Conservation (phyloP, 495 filamentous ascomycete genomes). For the Darksidea phi region DNA sequence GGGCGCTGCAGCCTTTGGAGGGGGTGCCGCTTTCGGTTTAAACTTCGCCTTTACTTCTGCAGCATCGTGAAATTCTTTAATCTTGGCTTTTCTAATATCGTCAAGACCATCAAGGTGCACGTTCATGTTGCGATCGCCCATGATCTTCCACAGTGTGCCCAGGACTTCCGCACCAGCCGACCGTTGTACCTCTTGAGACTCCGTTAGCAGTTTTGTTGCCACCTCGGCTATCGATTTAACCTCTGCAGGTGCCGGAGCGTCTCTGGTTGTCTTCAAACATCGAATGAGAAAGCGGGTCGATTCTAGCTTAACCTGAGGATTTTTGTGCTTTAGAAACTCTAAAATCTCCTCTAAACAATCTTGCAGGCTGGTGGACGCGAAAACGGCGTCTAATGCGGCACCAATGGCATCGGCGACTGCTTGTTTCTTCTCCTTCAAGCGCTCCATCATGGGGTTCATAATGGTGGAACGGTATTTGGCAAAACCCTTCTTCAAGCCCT, state of each 20-base stretch:
- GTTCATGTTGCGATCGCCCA: slow-evolving; percentile 95
- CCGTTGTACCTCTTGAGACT: slow-evolving; percentile 79
- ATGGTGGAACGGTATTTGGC: slow-evolving; percentile 75
- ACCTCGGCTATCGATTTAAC: slow-evolving; percentile 81
- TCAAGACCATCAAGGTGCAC: slow-evolving; percentile 93
- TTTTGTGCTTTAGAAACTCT: slow-evolving; percentile 86
- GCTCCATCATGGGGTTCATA: slow-evolving; percentile 85
- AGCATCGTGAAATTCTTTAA: slow-evolving; percentile 89
- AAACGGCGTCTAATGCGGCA: slow-evolving; percentile 82
- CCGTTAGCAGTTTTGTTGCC: slow-evolving; percentile 82
- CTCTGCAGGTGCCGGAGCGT: slow-evolving; percentile 79
- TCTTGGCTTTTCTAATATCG: slow-evolving; percentile 92
- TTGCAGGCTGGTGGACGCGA: slow-evolving; percentile 69
- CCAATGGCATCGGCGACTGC: slow-evolving; percentile 83
- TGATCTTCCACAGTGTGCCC: slow-evolving; percentile 97
- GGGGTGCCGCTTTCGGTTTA: slow-evolving; percentile 81
- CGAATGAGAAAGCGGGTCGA: slow-evolving; percentile 87
- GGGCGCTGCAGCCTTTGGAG: slow-evolving; percentile 55
- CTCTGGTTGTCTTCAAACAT: slow-evolving; percentile 78
- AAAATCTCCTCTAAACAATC: slow-evolving; percentile 88
- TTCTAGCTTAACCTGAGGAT: slow-evolving; percentile 94
- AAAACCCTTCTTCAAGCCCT: slow-evolving; percentile 77
- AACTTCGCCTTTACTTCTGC: slow-evolving; percentile 97
- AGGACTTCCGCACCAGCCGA: slow-evolving; percentile 87
- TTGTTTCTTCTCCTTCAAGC: slow-evolving; percentile 95